A percentile compares a stretch with the other conserved stretches of the same genome.
phyloP scores from a whole-genome alignment of 371 early-diverging fungal genomes.

The Mortierella sp. region DNA sequence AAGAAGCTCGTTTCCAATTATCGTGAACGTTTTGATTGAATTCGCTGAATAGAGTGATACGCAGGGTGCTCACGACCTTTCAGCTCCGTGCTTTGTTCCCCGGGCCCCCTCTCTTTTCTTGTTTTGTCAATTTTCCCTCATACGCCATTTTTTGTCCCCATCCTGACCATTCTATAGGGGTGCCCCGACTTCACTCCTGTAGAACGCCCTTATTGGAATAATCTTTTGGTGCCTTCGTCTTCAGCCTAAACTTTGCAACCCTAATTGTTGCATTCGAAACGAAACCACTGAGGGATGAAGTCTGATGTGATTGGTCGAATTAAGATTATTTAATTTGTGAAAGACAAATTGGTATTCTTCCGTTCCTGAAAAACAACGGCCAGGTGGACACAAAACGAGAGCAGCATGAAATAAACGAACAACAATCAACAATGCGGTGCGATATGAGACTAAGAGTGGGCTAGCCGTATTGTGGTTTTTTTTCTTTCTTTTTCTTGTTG shows the following conservation, averaged over 20 bases:
- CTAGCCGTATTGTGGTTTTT: too few relatives aligned
- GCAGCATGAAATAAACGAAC: background rate
- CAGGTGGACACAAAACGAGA: background rate
- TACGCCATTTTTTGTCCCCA: background rate
- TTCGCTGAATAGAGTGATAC: background rate
- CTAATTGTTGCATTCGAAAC: too few relatives aligned
- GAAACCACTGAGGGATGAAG: background rate
- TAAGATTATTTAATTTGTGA: conserved; percentile 7
- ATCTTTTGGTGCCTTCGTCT: background rate
- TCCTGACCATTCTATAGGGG: too few relatives aligned
- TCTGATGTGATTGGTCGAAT: background rate
- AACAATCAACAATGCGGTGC: background rate
- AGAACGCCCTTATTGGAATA: too few relatives aligned
- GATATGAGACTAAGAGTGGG: background rate
- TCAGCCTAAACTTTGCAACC: background rate
- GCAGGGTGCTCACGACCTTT: background rate
- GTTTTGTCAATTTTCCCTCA: background rate
- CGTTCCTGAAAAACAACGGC: background rate
- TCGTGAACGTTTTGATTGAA: too few relatives aligned
- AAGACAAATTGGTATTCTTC: background rate
- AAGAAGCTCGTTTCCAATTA: too few relatives aligned
- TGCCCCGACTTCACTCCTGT: too few relatives aligned
- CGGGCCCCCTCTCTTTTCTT: background rate
- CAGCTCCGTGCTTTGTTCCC: background rate
- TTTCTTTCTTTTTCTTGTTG: too few relatives aligned